Percentiles rank a stretch among this genome's conserved stretches.
Evolutionary conservation across 257 asterid species (phyloP).

Genomic region (Nicotiana tabacum): DNA sequence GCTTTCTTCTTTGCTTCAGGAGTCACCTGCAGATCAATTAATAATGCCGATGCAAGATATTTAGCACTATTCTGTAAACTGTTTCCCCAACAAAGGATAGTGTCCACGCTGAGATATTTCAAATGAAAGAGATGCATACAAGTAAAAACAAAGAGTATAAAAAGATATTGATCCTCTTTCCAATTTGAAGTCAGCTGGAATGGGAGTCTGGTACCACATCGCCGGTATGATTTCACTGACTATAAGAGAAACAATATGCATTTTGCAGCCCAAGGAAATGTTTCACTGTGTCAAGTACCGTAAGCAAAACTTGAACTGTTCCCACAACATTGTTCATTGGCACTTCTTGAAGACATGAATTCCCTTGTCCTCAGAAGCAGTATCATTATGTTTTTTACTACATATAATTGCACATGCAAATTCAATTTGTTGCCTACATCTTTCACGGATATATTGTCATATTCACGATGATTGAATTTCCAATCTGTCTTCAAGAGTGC

Average conservation of each 20-base stretch:
- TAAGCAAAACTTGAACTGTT: not conserved
- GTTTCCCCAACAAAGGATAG: not conserved
- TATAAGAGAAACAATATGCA: not conserved
- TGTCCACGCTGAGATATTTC: not conserved
- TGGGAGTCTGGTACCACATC: not conserved
- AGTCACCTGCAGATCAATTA: slow-evolving; percentile 46
- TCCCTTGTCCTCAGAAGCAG: not conserved
- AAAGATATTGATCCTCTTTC: not conserved
- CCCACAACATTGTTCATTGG: slow-evolving; percentile 6
- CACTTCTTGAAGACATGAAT: not conserved
- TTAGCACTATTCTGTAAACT: not conserved
- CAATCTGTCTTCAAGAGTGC: not conserved
- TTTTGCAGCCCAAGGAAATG: not conserved
- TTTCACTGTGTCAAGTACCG: not conserved
- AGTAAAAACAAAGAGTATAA: not conserved
- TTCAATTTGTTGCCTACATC: not conserved
- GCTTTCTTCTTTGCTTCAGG: slow-evolving; percentile 80
- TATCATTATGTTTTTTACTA: not conserved
- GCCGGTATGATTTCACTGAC: not conserved
- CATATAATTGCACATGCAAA: not conserved
- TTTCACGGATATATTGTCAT: not conserved
- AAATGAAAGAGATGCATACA: not conserved
- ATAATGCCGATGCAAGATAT: not conserved
- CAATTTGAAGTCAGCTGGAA: slow-evolving; percentile 2
- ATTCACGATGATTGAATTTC: not conserved